Evolutionary conservation across 192 early-diverging fungal species (phyloP).

Genomic region (Umbelopsis ramanniana): DNA sequence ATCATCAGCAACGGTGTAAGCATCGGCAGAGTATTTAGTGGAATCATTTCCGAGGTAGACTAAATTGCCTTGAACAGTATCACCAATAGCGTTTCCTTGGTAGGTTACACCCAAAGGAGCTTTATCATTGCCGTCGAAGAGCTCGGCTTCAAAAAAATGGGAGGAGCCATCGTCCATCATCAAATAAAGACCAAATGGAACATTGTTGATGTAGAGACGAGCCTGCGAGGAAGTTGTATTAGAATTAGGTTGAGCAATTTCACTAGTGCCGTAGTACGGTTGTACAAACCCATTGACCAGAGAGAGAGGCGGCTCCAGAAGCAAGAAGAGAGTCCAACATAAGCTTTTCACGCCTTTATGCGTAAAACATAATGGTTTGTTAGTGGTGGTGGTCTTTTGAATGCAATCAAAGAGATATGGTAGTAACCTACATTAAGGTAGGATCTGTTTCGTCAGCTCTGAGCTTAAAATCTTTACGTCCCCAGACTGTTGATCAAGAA

Average conservation of each 20-base stretch:
- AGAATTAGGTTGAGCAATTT: no score
- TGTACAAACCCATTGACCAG: slow-evolving; percentile 40
- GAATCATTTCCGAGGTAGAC: slow-evolving; percentile 28
- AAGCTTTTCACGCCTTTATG: slow-evolving; percentile 43
- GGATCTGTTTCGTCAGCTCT: slow-evolving; percentile 51
- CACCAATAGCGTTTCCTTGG: slow-evolving; percentile 33
- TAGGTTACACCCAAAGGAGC: slow-evolving; percentile 23
- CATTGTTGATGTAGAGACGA: slow-evolving; percentile 51
- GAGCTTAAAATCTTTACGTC: slow-evolving; percentile 49
- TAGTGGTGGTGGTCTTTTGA: not conserved
- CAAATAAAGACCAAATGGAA: slow-evolving; percentile 47
- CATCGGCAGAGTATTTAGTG: slow-evolving; percentile 21
- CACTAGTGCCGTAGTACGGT: not conserved
- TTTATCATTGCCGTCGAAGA: slow-evolving; percentile 27
- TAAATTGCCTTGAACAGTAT: slow-evolving; percentile 30
- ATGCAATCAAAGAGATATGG: not conserved
- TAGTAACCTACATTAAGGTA: slow-evolving; percentile 32
- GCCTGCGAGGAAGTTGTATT: not conserved
- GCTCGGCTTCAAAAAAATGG: slow-evolving; percentile 29
- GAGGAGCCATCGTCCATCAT: slow-evolving; percentile 48
- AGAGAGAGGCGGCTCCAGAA: slow-evolving; percentile 47
- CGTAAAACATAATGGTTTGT: not conserved
- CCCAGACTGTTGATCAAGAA: slow-evolving; percentile 29
- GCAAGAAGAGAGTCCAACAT: slow-evolving; percentile 48
- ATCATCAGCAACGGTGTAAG: slow-evolving; percentile 32